Conservation (phyloP, 345 rosid genomes). For the Syzygium oleosum region DNA sequence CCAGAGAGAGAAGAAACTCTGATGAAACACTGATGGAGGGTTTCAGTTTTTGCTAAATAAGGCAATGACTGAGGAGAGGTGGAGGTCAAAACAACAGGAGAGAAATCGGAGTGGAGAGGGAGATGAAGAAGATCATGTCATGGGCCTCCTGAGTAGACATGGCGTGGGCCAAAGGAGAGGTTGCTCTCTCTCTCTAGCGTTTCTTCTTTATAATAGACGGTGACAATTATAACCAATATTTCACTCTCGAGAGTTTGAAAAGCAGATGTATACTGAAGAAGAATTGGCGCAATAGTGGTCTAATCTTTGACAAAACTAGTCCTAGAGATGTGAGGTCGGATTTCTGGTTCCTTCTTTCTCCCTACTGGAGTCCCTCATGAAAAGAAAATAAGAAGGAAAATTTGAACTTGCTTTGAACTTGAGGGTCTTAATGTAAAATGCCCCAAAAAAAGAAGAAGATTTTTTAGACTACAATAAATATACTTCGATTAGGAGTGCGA, state of each 20-base stretch:
- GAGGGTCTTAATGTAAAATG: not conserved
- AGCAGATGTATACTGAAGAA: not conserved
- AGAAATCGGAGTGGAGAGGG: conserved; percentile 8
- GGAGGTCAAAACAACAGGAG: conserved; percentile 21
- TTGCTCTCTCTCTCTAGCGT: not conserved
- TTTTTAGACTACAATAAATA: not conserved
- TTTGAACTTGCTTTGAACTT: not conserved
- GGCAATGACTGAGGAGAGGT: conserved; percentile 1
- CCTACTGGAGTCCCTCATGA: not conserved
- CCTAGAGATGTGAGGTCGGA: not conserved
- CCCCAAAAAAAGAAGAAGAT: not conserved
- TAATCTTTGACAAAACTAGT: not conserved
- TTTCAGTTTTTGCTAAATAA: conserved; percentile 10
- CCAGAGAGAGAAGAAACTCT: not conserved
- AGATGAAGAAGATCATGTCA: conserved; percentile 25
- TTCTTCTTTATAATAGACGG: not conserved
- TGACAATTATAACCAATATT: not conserved
- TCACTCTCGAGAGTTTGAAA: not conserved
- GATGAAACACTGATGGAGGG: not conserved
- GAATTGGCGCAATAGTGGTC: not conserved
- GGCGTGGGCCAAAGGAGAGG: conserved; percentile 28
- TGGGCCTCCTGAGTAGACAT: conserved; percentile 25
- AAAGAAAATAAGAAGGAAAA: not conserved
- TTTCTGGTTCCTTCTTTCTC: not conserved
- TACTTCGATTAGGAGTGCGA: not conserved